These are phyloP conservation scores for Hypoxylon sp. DNA, from an alignment of 2,329 filamentous ascomycete genomes.

Conservation along the genomic window DNA sequence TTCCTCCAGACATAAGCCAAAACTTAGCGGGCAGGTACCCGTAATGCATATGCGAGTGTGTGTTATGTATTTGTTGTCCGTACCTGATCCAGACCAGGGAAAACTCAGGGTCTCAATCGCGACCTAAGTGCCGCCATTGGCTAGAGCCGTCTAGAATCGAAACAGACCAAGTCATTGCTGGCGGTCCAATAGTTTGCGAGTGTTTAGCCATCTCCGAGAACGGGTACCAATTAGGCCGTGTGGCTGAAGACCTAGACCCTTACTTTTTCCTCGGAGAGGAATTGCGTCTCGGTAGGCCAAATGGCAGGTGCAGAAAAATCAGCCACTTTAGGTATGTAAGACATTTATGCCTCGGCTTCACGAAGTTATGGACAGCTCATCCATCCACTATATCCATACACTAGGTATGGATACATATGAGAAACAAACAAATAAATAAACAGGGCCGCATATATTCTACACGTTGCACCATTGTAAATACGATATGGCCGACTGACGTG, in stretches of 20 bases:
- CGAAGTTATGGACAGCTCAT: slow-evolving; percentile 35
- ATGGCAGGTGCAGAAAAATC: slow-evolving; percentile 35
- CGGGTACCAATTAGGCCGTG: slow-evolving; percentile 32
- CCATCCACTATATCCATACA: slow-evolving; percentile 20
- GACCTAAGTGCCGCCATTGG: slow-evolving; percentile 35
- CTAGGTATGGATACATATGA: slow-evolving; percentile 17
- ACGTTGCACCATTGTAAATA: slow-evolving; percentile 36
- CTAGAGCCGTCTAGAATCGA: slow-evolving; percentile 30
- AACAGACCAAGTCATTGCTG: slow-evolving; percentile 33
- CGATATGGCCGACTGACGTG: slow-evolving; percentile 27
- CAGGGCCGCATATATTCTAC: slow-evolving; percentile 24
- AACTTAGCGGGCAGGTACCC: slow-evolving; percentile 21
- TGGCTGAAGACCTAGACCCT: slow-evolving; percentile 44
- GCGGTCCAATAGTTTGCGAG: slow-evolving; percentile 29
- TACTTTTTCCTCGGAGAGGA: slow-evolving; percentile 7
- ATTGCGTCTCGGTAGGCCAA: slow-evolving; percentile 40
- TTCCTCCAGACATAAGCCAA: slow-evolving; percentile 15
- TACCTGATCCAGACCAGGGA: slow-evolving; percentile 19
- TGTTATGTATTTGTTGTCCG: slow-evolving; percentile 20
- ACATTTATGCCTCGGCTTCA: slow-evolving; percentile 28
- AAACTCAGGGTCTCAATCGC: slow-evolving; percentile 12
- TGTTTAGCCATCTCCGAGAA: slow-evolving; percentile 18
- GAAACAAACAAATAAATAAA: slow-evolving; percentile 34
- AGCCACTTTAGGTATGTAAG: slow-evolving; percentile 30
- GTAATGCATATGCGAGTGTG: slow-evolving; percentile 27